Conservation (phyloP, 176 grass and related monocot genomes). For the Echinochloa phyllopogon region DNA sequence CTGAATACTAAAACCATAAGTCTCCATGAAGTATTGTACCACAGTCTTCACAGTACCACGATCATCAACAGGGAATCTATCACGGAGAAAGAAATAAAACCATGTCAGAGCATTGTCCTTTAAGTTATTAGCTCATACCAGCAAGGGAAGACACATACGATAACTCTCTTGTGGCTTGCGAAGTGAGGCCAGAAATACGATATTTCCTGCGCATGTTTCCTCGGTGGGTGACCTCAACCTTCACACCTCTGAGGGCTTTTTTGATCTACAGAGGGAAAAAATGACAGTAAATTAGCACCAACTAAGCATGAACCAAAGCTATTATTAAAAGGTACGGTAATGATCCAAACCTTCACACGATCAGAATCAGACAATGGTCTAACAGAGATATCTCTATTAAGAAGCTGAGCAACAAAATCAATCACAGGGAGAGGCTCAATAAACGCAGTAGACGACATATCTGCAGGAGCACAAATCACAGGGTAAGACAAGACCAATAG, state of each 20-base stretch:
- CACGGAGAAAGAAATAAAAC: slow-evolving; percentile 30
- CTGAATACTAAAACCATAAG: slow-evolving; percentile 86
- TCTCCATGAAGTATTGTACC: slow-evolving; percentile 92
- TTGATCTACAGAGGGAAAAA: slow-evolving; percentile 63
- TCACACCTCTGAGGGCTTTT: slow-evolving; percentile 87
- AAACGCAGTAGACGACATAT: slow-evolving; percentile 95
- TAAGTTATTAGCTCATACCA: neutral
- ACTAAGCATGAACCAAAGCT: neutral
- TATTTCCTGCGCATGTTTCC: slow-evolving; percentile 97
- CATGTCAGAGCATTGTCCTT: neutral
- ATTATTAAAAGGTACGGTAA: neutral
- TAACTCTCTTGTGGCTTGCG: slow-evolving; percentile 89
- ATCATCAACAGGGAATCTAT: slow-evolving; percentile 84
- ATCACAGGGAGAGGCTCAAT: slow-evolving; percentile 87
- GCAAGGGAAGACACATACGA: slow-evolving; percentile 53
- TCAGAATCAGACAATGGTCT: slow-evolving; percentile 90
- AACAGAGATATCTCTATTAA: slow-evolving; percentile 83
- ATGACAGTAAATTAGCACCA: slow-evolving; percentile 26
- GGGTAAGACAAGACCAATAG: slow-evolving; percentile 7
- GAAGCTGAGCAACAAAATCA: slow-evolving; percentile 91
- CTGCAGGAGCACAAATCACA: slow-evolving; percentile 47
- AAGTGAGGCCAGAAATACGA: slow-evolving; percentile 89
- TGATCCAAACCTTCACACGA: slow-evolving; percentile 79
- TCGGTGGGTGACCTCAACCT: slow-evolving; percentile 91
- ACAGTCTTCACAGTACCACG: slow-evolving; percentile 91